Evolutionary conservation across 768 basidiomycete genomes (phyloP), one percentile per base, ranked within the genome.

Genomic region (Rhodotorula babjevae): DNA sequence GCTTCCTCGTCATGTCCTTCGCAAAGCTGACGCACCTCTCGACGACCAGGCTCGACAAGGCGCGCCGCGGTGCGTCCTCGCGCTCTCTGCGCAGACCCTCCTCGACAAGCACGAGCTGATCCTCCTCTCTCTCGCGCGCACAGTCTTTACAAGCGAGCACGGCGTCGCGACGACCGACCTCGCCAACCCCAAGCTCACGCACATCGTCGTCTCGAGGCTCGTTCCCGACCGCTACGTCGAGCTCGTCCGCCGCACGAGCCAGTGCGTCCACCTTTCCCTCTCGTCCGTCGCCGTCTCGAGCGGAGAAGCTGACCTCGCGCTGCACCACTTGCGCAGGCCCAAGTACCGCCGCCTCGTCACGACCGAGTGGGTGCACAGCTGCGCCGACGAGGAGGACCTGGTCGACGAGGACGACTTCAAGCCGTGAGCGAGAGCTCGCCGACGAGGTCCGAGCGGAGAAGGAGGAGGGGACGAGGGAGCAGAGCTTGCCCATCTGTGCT

Each of bases 171-270:
- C 80, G 8, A 59, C 85, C 19, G 86, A 85, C 66, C 83, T 96
- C 7, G 82, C 85, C 66, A 87, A 96, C 63, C 85, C 88, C 33
- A 91, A 89, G 79, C 83, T 97, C 53, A 95, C 93, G 0, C 94
- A 98, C 80, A 82, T 95, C 58, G 83, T 96, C 55, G 79, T 93
- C 65, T 44, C 58, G 3, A 21, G 33, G 4, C 47, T 56, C 46
- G 58, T 57, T 1, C 62, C 53, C 7, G 60, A 56, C 16, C 66
- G 67, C 14, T 67, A 63, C 33, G 44, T 49, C 19, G 71, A 61
- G 42, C 67, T 72, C 23, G 36, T 63, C 59, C 46, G 27, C 23
- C 67, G 59, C 58, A 72, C 71, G 6, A 25, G 53, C 21, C 21
- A 68, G 71, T 72, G 27, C 47, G 71, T 67, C 42, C 14, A 11